phyloP scores from a whole-genome alignment of 768 basidiomycete species.

The Suillus clintonianus region DNA sequence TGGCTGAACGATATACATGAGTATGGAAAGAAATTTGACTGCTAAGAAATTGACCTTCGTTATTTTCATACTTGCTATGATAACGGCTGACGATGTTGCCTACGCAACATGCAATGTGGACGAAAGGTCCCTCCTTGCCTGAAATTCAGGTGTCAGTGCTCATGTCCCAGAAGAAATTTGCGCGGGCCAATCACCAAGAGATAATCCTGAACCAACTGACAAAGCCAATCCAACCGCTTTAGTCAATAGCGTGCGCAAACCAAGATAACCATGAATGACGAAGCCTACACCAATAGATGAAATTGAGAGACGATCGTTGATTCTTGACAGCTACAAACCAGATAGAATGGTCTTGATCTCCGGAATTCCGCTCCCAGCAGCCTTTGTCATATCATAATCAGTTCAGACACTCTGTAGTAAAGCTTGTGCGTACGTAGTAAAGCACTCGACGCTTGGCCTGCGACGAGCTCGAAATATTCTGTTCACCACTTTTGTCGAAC shows the following conservation, averaged over 20 bases:
- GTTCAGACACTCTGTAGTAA: not conserved
- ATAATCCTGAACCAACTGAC: slow-evolving; percentile 89
- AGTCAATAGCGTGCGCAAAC: slow-evolving; percentile 83
- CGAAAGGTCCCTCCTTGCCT: slow-evolving; percentile 79
- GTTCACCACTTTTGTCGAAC: slow-evolving; percentile 39
- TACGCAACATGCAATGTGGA: slow-evolving; percentile 90
- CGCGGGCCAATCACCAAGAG: slow-evolving; percentile 54
- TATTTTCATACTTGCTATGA: slow-evolving; percentile 88
- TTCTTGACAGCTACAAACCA: slow-evolving; percentile 41
- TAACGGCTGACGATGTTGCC: slow-evolving; percentile 92
- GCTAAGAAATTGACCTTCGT: slow-evolving; percentile 67
- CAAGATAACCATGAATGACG: slow-evolving; percentile 97
- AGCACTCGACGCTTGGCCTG: slow-evolving; percentile 63
- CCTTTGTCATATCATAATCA: slow-evolving; percentile 43
- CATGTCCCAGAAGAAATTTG: slow-evolving; percentile 7
- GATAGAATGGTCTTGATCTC: slow-evolving; percentile 95
- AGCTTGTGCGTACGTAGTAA: slow-evolving; percentile 68
- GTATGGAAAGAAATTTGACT: not conserved
- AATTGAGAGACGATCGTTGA: slow-evolving; percentile 3
- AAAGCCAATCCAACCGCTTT: slow-evolving; percentile 89
- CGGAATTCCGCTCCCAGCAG: slow-evolving; percentile 94
- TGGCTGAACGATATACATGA: slow-evolving; percentile 50
- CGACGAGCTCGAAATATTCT: slow-evolving; percentile 15
- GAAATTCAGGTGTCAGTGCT: not conserved
- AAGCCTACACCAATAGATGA: slow-evolving; percentile 56